Conservation (phyloP, 176 grass and related monocot genomes). For the Oryza nivara region DNA sequence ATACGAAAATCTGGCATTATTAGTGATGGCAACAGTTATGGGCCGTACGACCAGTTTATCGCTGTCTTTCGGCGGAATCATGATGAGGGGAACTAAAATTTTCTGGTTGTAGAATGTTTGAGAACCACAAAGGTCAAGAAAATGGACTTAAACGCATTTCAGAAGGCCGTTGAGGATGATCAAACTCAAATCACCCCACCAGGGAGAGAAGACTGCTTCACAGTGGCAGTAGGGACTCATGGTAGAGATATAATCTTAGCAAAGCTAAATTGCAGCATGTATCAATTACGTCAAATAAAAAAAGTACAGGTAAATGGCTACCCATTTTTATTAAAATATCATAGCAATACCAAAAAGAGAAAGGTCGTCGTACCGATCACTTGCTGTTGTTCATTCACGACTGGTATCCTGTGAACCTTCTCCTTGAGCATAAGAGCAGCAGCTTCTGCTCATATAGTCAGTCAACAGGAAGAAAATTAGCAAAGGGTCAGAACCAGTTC, state of each 20-base stretch:
- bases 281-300: not conserved
- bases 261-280: not conserved
- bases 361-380: slow-evolving; percentile 55
- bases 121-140: too few relatives aligned
- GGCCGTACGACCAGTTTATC: not conserved
- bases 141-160: too few relatives aligned
- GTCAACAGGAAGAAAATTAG: not conserved
- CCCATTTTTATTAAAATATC: not conserved
- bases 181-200: too few relatives aligned
- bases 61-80: too few relatives aligned
- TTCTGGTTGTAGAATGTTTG: too few relatives aligned
- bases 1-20: not conserved
- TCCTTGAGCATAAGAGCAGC: slow-evolving; percentile 81
- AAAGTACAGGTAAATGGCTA: not conserved
- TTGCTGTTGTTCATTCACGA: slow-evolving; percentile 63
- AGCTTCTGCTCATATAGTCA: slow-evolving; percentile 61
- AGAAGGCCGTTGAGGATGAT: too few relatives aligned
- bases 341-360: not conserved
- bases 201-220: not conserved
- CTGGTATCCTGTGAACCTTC: slow-evolving; percentile 82
- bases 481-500: not conserved
- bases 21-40: not conserved
- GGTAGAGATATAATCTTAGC: not conserved
- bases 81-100: too few relatives aligned
- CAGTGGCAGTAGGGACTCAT: not conserved